phyloP scores from a whole-genome alignment of 1,284 basidiomycete species.

The Ceratobasidium sp. region DNA sequence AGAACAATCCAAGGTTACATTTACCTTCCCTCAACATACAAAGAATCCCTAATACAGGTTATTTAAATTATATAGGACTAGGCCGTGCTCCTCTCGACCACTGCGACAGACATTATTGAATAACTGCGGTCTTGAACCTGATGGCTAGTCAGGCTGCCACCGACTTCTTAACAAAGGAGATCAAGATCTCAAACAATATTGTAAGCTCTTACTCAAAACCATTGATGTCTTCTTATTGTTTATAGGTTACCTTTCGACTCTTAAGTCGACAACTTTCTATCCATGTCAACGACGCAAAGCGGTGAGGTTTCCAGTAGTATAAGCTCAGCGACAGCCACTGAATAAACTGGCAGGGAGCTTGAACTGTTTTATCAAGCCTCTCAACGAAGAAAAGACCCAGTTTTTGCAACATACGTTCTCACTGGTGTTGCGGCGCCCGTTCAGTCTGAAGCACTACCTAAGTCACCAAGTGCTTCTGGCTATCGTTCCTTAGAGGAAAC shows the following conservation, averaged over 20 bases:
- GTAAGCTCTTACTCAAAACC: not conserved
- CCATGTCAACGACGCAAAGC: slow-evolving; percentile 78
- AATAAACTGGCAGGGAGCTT: slow-evolving; percentile 63
- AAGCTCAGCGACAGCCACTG: slow-evolving; percentile 48
- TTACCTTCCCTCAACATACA: too few species aligned
- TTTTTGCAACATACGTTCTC: slow-evolving; percentile 73
- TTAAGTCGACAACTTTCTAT: slow-evolving; percentile 72
- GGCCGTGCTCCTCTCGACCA: not conserved
- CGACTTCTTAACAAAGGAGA: slow-evolving; percentile 36
- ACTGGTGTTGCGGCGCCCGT: slow-evolving; percentile 58
- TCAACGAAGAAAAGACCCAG: slow-evolving; percentile 56
- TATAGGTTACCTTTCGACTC: slow-evolving; percentile 76
- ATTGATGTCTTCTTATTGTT: not conserved
- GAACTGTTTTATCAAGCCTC: slow-evolving; percentile 63
- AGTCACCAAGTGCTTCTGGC: not conserved
- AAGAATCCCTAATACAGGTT: too few species aligned
- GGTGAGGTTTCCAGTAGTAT: slow-evolving; percentile 59
- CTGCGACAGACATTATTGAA: not conserved
- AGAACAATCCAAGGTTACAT: too few species aligned
- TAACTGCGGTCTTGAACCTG: not conserved
- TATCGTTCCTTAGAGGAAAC: not conserved
- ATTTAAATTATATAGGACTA: too few species aligned
- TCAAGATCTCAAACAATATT: slow-evolving; percentile 32
- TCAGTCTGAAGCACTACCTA: not conserved
- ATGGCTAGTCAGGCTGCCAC: slow-evolving; percentile 24